Evolutionary conservation across 2,329 filamentous ascomycete species (phyloP).

Genomic region (Colletotrichum echinochloae): DNA sequence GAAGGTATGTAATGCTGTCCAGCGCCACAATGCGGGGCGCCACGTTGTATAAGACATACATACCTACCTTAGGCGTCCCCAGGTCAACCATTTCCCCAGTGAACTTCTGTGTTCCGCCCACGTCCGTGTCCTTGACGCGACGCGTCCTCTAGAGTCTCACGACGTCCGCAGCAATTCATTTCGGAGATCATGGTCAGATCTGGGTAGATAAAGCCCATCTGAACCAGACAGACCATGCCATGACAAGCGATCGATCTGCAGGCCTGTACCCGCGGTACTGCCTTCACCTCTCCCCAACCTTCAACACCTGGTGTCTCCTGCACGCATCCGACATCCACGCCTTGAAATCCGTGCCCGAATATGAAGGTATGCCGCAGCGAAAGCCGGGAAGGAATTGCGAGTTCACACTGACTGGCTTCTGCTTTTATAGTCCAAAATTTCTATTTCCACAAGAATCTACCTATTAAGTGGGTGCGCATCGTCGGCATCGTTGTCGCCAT

Average conservation of each 20-base stretch:
- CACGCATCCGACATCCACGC: conserved; percentile 61
- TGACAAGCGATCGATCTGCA: conserved; percentile 56
- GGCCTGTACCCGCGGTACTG: conserved; percentile 71
- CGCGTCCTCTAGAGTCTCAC: not conserved
- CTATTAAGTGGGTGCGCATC: conserved; percentile 80
- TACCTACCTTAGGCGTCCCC: no score
- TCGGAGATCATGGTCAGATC: not conserved
- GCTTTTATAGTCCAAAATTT: conserved; percentile 59
- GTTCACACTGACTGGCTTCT: not conserved
- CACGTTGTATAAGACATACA: conserved; percentile 6
- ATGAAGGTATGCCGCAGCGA: conserved; percentile 59
- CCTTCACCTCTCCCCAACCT: conserved; percentile 71
- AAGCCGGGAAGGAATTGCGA: not conserved
- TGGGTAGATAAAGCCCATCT: not conserved
- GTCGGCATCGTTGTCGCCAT: conserved; percentile 76
- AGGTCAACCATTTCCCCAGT: conserved; percentile 25
- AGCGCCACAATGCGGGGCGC: conserved; percentile 31
- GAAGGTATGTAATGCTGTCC: not conserved
- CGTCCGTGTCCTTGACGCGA: conserved; percentile 9
- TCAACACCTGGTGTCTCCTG: conserved; percentile 70
- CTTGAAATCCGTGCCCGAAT: conserved; percentile 62
- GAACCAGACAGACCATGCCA: conserved; percentile 56
- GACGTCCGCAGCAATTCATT: conserved; percentile 1
- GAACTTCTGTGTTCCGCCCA: not conserved
- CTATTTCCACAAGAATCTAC: conserved; percentile 79